A percentile compares a stretch with the other conserved stretches of the same genome.
phyloP scores from a whole-genome alignment of 2,329 filamentous ascomycete genomes.

The Apiospora saccharicola region DNA sequence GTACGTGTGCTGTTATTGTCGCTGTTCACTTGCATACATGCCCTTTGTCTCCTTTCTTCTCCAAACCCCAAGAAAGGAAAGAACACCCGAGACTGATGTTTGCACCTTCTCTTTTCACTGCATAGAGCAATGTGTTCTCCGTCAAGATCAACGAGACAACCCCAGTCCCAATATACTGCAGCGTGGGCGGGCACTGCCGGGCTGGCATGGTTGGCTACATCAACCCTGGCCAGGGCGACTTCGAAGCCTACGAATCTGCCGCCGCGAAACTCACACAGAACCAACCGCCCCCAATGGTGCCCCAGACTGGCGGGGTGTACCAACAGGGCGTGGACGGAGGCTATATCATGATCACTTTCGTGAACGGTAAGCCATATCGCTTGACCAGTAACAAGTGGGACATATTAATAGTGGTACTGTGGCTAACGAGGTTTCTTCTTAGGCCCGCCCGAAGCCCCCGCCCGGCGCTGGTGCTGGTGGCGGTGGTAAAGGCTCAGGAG shows the following conservation, averaged over 20 bases:
- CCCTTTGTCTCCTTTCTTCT: background rate
- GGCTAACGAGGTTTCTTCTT: background rate
- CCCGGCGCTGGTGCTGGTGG: background rate
- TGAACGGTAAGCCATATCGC: background rate
- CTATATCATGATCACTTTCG: background rate
- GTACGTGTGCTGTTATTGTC: background rate
- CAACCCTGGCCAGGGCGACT: constrained; percentile 2
- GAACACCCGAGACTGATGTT: background rate
- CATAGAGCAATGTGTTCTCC: background rate
- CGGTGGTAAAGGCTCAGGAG: background rate
- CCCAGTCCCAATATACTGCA: background rate
- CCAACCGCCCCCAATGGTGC: background rate
- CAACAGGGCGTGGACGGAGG: background rate
- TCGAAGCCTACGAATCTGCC: background rate
- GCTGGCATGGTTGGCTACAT: constrained; percentile 1
- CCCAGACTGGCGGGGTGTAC: background rate
- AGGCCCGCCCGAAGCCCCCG: background rate
- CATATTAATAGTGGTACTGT: background rate
- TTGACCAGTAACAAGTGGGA: no score
- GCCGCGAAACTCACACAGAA: background rate
- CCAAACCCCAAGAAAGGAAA: background rate
- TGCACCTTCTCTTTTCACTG: background rate
- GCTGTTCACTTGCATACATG: background rate
- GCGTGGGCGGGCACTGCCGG: background rate
- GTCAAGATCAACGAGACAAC: background rate